These are phyloP conservation scores for Microglena sp. DNA, from an alignment of 139 green algal species.

Conservation along the genomic window DNA sequence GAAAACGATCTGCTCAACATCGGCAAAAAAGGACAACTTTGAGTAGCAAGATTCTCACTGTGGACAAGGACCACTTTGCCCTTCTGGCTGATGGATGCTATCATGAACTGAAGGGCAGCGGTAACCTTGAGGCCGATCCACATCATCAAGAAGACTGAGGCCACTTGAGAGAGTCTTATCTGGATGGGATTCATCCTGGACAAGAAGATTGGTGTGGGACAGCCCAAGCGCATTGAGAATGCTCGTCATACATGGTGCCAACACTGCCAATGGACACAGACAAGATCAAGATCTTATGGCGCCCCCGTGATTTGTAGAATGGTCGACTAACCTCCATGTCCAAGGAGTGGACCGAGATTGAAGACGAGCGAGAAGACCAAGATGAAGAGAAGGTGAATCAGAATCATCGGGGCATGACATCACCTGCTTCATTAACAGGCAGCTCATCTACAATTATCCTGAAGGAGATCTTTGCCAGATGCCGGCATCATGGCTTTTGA, in stretches of 20 bases:
- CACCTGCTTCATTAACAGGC: slow-evolving; percentile 98
- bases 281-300: slow-evolving; percentile 99
- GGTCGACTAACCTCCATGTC: slow-evolving; percentile 73
- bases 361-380: slow-evolving; percentile 94
- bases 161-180: slow-evolving; percentile 89
- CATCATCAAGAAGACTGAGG: slow-evolving; percentile 97
- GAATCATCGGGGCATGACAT: slow-evolving; percentile 85
- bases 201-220: slow-evolving; percentile 93
- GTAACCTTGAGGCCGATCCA: slow-evolving; percentile 76
- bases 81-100: slow-evolving; percentile 93
- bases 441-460: slow-evolving; percentile 99
- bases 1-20: slow-evolving; percentile 87
- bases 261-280: slow-evolving; percentile 99
- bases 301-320: too few species aligned
- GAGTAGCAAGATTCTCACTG: slow-evolving; percentile 91
- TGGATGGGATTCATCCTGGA: slow-evolving; percentile 98
- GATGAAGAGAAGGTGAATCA: slow-evolving; percentile 86
- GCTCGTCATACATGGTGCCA: slow-evolving; percentile 96
- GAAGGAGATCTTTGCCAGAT: slow-evolving; percentile 64
- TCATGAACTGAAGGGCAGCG: slow-evolving; percentile 71
- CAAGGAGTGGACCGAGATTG: slow-evolving; percentile 92
- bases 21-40: slow-evolving; percentile 90
- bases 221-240: slow-evolving; percentile 92
- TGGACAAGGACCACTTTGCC: slow-evolving; percentile 82
- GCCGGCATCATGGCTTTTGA: slow-evolving; percentile 33